Evolutionary conservation across 805 yeast genomes (phyloP).

Genomic region (Saturnispora silvae): DNA sequence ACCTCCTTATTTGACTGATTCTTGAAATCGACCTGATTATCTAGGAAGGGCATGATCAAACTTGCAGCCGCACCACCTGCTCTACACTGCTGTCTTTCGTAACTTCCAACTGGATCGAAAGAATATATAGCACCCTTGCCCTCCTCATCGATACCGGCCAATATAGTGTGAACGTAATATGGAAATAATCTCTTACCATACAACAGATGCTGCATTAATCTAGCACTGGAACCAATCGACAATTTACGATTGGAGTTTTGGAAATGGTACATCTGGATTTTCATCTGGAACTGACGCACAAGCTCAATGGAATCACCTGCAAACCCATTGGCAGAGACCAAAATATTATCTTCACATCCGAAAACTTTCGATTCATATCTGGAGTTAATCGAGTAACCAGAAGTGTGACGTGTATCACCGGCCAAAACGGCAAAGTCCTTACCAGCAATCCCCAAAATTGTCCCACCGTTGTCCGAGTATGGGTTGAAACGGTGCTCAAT

Average conservation of each 20-base stretch:
- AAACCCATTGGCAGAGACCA: conserved; percentile 91
- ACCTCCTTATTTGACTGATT: conserved; percentile 68
- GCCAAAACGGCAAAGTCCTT: conserved; percentile 94
- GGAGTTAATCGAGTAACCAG: conserved; percentile 88
- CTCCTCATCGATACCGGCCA: conserved; percentile 85
- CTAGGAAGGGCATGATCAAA: conserved; percentile 93
- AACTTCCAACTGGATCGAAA: conserved; percentile 96
- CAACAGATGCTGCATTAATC: conserved; percentile 79
- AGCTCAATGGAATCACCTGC: conserved; percentile 90
- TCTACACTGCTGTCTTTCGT: conserved; percentile 93
- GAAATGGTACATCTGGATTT: conserved; percentile 87
- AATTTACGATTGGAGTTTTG: conserved; percentile 59
- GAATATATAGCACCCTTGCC: conserved; percentile 95
- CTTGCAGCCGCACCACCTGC: conserved; percentile 98
- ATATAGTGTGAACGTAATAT: conserved; percentile 86
- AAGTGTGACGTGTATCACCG: conserved; percentile 95
- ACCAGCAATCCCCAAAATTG: conserved; percentile 95
- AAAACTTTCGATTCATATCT: conserved; percentile 87
- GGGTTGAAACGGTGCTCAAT: conserved; percentile 92
- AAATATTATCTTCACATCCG: conserved; percentile 76
- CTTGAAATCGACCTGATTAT: conserved; percentile 92
- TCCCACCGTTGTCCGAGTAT: conserved; percentile 92
- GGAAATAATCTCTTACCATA: conserved; percentile 96
- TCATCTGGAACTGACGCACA: conserved; percentile 58
- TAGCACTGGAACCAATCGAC: conserved; percentile 65